A percentile compares a stretch with the other conserved stretches of the same genome.
Evolutionary conservation across 345 rosid species (phyloP).

Genomic region (Syzygium oleosum): DNA sequence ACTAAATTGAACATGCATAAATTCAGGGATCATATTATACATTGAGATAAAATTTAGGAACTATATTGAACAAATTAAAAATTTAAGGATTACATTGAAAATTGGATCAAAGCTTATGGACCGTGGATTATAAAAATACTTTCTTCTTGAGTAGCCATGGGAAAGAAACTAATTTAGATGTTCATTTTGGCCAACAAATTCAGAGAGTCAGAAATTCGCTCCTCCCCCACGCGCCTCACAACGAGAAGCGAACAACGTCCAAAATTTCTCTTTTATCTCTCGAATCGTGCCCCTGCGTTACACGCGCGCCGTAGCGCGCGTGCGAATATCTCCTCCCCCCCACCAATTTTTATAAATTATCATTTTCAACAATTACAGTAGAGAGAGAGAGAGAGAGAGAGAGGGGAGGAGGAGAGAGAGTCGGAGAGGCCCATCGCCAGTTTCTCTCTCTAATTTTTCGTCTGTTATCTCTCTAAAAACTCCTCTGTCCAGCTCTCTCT

Average conservation of each 20-base stretch:
- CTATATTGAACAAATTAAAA: no score
- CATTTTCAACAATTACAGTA: not conserved
- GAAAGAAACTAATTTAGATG: not conserved
- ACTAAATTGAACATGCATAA: no score
- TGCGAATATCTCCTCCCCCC: not conserved
- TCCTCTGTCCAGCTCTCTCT: slow-evolving; percentile 1
- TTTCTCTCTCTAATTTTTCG: not conserved
- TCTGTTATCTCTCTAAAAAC: not conserved
- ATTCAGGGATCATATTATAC: no score
- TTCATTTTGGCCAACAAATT: not conserved
- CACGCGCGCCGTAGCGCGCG: not conserved
- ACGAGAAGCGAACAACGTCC: not conserved
- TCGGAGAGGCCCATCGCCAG: not conserved
- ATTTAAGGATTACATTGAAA: no score
- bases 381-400: not conserved
- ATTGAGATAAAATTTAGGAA: no score
- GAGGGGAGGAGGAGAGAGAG: not conserved
- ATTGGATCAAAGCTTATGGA: no score
- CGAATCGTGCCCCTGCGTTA: not conserved
- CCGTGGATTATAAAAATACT: not conserved
- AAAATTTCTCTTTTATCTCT: not conserved
- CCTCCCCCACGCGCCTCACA: not conserved
- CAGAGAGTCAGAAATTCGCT: not conserved
- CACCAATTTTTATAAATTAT: not conserved
- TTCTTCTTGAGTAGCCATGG: not conserved